Conservation (phyloP, 768 basidiomycete species). For the Leccinum fibrillosum region DNA sequence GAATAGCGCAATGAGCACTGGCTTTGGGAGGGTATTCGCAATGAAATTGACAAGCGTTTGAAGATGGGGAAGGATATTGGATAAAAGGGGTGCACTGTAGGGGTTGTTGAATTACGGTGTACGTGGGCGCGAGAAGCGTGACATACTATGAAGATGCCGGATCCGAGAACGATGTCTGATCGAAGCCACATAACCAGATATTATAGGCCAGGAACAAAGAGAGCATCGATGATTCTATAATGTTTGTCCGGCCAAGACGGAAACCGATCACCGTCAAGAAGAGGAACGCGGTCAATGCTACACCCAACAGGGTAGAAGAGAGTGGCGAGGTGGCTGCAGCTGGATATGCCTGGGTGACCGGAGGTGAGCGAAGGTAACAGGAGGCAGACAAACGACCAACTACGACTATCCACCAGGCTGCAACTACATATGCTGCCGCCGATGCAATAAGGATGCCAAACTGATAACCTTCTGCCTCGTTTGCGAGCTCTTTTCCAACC, state of each 20-base stretch:
- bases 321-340: conserved; percentile 80
- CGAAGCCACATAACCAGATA: conserved; percentile 85
- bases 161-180: conserved; percentile 68
- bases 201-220: conserved; percentile 88
- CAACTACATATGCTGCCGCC: conserved; percentile 74
- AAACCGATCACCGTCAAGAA: conserved; percentile 94
- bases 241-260: conserved; percentile 81
- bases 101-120: conserved; percentile 1
- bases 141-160: conserved; percentile 77
- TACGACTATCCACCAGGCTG: conserved; percentile 84
- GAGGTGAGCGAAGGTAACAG: conserved; percentile 8
- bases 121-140: neutral
- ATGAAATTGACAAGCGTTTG: conserved; percentile 79
- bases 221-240: conserved; percentile 87
- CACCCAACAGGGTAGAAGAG: conserved; percentile 85
- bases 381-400: conserved; percentile 42
- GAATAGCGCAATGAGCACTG: conserved; percentile 71
- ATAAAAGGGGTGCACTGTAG: conserved; percentile 65
- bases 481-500: conserved; percentile 67
- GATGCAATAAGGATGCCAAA: conserved; percentile 73
- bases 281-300: conserved; percentile 81
- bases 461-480: conserved; percentile 72
- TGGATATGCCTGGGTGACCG: conserved; percentile 62
- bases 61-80: conserved; percentile 79
- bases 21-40: conserved; percentile 81